phyloP scores from a whole-genome alignment of 73 alveolate genomes.

The Paramecium tetraurelia region DNA sequence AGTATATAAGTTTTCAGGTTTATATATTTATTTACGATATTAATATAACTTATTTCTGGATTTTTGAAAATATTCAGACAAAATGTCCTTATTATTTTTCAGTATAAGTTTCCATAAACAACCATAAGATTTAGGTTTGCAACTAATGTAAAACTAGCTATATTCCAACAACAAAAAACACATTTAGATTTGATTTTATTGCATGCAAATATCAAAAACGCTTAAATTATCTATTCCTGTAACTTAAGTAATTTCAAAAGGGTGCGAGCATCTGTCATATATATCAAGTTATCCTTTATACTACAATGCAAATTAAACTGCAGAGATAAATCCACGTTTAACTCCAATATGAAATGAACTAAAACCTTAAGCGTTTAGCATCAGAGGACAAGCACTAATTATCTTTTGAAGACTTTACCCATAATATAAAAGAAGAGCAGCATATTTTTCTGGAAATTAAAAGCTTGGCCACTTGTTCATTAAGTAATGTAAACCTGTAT shows the following conservation, averaged over 20 bases:
- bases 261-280: not conserved
- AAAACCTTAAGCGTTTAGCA: not conserved
- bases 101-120: not conserved
- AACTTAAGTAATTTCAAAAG: not conserved
- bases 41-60: not conserved
- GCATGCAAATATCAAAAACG: conserved; percentile 5
- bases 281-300: not conserved
- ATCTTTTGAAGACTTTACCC: not conserved
- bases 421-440: not conserved
- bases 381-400: not conserved
- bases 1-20: not conserved
- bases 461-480: not conserved
- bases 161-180: not conserved
- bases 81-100: not conserved
- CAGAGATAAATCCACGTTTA: not conserved
- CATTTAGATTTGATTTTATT: not conserved
- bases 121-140: not conserved
- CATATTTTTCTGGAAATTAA: not conserved
- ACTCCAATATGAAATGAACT: conserved; percentile 11
- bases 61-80: not conserved
- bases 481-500: not conserved
- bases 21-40: not conserved
- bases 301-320: not conserved
- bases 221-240: not conserved
- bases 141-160: not conserved